phyloP scores from a whole-genome alignment of 768 basidiomycete species.

The Calocybe cyanea region DNA sequence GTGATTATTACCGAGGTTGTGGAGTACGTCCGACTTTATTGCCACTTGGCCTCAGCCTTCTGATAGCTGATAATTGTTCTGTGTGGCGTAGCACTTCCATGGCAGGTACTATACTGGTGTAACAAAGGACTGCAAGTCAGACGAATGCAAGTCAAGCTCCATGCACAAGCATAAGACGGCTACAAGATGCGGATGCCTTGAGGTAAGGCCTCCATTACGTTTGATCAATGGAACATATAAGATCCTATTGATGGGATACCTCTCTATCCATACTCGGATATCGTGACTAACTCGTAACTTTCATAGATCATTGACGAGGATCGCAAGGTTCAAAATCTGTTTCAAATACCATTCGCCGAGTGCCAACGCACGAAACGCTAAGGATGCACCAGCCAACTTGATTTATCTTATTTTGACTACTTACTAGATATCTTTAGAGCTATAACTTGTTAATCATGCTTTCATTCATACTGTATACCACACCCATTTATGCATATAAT shows the following conservation, averaged over 20 bases:
- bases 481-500: not conserved
- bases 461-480: constrained; percentile 10
- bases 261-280: not conserved
- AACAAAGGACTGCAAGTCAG: constrained; percentile 34
- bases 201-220: constrained; percentile 23
- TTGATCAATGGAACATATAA: constrained; percentile 1
- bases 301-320: constrained; percentile 39
- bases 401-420: constrained; percentile 1
- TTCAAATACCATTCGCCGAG: constrained; percentile 38
- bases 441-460: constrained; percentile 10
- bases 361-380: constrained; percentile 36
- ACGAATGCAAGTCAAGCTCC: constrained; percentile 34
- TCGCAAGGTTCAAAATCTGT: constrained; percentile 43
- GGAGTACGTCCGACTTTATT: constrained; percentile 31
- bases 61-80: constrained; percentile 7
- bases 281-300: constrained; percentile 1
- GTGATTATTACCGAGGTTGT: constrained; percentile 48
- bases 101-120: constrained; percentile 46
- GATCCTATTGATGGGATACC: not conserved
- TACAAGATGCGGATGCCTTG: constrained; percentile 36
- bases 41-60: not conserved
- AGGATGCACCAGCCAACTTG: constrained; percentile 5
- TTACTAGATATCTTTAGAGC: not conserved
- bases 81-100: constrained; percentile 40
- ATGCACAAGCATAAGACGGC: constrained; percentile 42